Evolutionary conservation across 768 basidiomycete species (phyloP).

Genomic region (Boletus reticuloceps): DNA sequence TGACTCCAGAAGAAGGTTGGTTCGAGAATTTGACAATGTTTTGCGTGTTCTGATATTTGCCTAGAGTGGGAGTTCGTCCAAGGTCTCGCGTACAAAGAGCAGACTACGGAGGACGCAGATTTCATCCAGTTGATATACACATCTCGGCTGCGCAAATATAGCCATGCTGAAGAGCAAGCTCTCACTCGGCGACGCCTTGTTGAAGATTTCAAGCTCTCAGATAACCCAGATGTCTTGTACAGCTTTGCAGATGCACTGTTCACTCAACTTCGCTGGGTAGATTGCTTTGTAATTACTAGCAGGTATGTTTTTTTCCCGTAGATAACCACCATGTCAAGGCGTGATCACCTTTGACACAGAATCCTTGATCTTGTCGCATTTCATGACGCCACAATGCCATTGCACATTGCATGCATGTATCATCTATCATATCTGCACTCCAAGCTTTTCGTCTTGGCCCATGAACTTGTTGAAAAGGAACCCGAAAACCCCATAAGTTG

Average conservation of each 20-base stretch:
- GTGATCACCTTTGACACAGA: conserved; percentile 38
- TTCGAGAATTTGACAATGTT: not conserved
- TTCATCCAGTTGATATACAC: conserved; percentile 94
- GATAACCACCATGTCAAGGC: not conserved
- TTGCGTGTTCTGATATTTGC: conserved; percentile 3
- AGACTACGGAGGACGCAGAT: conserved; percentile 83
- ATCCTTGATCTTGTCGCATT: conserved; percentile 83
- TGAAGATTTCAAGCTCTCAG: conserved; percentile 77
- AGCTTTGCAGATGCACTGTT: conserved; percentile 91
- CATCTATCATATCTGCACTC: conserved; percentile 91
- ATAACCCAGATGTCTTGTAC: conserved; percentile 91
- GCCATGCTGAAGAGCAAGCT: conserved; percentile 79
- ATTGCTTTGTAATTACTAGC: conserved; percentile 86
- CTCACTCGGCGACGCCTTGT: conserved; percentile 75
- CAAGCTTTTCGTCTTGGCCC: conserved; percentile 92
- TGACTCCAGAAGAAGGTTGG: conserved; percentile 93
- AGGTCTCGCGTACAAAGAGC: conserved; percentile 74
- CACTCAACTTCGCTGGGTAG: conserved; percentile 86
- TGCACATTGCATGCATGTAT: conserved; percentile 98
- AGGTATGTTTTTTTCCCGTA: conserved; percentile 44
- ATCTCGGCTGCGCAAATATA: conserved; percentile 86
- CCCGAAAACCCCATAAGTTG: conserved; percentile 92
- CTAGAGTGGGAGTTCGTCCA: conserved; percentile 97
- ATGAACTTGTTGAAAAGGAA: conserved; percentile 92
- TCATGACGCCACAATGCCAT: conserved; percentile 85